Conservation (phyloP, 2,329 filamentous ascomycete genomes). For the Ascochyta clinopodiicola region DNA sequence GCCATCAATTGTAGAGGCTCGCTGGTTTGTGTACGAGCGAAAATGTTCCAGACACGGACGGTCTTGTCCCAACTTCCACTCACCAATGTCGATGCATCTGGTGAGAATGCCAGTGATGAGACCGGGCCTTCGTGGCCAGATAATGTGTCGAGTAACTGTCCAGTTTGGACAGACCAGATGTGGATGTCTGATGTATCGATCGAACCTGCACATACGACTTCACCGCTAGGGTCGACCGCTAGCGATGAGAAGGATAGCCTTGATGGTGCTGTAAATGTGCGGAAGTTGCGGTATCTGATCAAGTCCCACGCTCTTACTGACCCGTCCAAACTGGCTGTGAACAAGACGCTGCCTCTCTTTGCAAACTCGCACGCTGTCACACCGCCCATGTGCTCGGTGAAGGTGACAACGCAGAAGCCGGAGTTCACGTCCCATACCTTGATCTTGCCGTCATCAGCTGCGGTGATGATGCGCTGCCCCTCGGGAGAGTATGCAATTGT, state of each 20-base stretch:
- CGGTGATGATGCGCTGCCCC: slow-evolving; percentile 89
- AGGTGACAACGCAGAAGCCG: slow-evolving; percentile 97
- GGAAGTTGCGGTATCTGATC: slow-evolving; percentile 93
- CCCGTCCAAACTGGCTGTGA: slow-evolving; percentile 92
- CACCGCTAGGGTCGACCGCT: slow-evolving; percentile 95
- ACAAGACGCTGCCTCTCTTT: slow-evolving; percentile 92
- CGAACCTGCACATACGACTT: slow-evolving; percentile 94
- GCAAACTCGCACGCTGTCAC: slow-evolving; percentile 95
- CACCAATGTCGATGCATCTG: slow-evolving; percentile 81
- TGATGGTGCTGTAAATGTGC: slow-evolving; percentile 93
- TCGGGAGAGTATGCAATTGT: slow-evolving; percentile 91
- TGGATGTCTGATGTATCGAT: slow-evolving; percentile 97
- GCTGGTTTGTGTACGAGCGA: slow-evolving; percentile 90
- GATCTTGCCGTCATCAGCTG: slow-evolving; percentile 95
- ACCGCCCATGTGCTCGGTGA: slow-evolving; percentile 93
- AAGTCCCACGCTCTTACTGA: slow-evolving; percentile 96
- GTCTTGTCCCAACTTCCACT: slow-evolving; percentile 98
- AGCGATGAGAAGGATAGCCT: slow-evolving; percentile 91
- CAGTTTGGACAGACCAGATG: slow-evolving; percentile 98
- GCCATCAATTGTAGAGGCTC: slow-evolving; percentile 92
- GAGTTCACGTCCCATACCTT: slow-evolving; percentile 98
- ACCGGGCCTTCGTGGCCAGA: slow-evolving; percentile 94
- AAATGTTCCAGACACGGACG: slow-evolving; percentile 95
- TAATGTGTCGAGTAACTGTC: slow-evolving; percentile 88
- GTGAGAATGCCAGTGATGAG: slow-evolving; percentile 84